Conservation (phyloP, 202 grass and related monocot genomes). For the Brachypodium distachyon region DNA sequence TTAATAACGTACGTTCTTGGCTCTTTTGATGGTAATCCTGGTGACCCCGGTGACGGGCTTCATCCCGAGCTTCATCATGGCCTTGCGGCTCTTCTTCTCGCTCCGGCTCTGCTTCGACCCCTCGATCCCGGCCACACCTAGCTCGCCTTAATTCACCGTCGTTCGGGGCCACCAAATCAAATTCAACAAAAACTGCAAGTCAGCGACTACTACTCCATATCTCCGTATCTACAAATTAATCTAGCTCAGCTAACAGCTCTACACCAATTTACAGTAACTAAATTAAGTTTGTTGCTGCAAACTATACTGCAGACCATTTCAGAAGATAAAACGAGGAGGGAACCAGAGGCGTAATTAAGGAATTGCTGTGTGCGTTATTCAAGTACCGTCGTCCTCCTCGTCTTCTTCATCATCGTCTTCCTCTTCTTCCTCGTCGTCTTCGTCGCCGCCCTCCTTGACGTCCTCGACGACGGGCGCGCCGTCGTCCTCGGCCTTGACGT, state of each 20-base stretch:
- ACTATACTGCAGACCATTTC: no score
- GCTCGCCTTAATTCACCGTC: constrained; percentile 29
- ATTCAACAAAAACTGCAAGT: not conserved
- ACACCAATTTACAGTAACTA: no score
- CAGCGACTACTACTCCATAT: not conserved
- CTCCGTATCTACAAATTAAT: not conserved
- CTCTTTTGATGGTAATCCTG: constrained; percentile 72
- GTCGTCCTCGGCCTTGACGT: constrained; percentile 25
- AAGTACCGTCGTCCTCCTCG: constrained; percentile 25
- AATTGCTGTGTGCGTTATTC: no score
- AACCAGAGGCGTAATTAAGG: no score
- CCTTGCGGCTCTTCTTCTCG: constrained; percentile 93
- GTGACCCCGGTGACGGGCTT: constrained; percentile 71
- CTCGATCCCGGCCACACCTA: constrained; percentile 36
- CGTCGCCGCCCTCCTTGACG: constrained; percentile 49
- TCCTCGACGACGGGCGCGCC: constrained; percentile 67
- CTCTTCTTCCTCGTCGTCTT: constrained; percentile 17
- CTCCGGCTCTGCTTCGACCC: constrained; percentile 73
- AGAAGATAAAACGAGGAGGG: not conserved
- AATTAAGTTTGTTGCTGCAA: no score
- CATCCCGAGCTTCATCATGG: constrained; percentile 95
- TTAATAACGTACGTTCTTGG: constrained; percentile 81
- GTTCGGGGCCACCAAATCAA: no score
- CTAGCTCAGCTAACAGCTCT: not conserved
- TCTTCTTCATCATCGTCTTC: constrained; percentile 48